Conservation (phyloP, 352 stramenopile genomes). For the Peronospora belbahrii region DNA sequence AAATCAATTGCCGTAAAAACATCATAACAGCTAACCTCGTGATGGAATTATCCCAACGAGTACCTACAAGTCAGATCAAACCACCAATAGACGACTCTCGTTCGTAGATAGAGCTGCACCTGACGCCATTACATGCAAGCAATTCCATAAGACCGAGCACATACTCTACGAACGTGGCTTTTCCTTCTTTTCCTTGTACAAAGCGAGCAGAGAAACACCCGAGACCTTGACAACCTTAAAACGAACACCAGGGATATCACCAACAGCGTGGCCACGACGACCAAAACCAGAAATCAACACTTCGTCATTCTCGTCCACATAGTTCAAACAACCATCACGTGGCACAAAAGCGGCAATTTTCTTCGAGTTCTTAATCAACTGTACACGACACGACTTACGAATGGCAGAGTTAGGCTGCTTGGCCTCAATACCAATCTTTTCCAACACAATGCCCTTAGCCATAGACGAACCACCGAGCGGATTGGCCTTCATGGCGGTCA, state of each 20-base stretch:
- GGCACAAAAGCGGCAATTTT: constrained; percentile 99
- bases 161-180: constrained; percentile 96
- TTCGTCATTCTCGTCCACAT: constrained; percentile 99
- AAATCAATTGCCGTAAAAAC: constrained; percentile 14
- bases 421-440: constrained; percentile 99
- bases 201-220: constrained; percentile 96
- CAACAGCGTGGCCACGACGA: constrained; percentile 97
- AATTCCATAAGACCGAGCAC: constrained; percentile 9
- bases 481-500: constrained; percentile 99
- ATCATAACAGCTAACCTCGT: constrained; percentile 3
- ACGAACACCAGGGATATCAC: constrained; percentile 99
- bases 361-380: constrained; percentile 99
- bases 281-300: constrained; percentile 99
- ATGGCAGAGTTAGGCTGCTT: constrained; percentile 99
- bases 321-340: constrained; percentile 99
- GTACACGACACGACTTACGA: constrained; percentile 99
- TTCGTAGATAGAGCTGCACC: neutral
- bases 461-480: constrained; percentile 99
- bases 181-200: constrained; percentile 99
- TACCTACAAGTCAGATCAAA: neutral
- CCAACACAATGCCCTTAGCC: constrained; percentile 99
- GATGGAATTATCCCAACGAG: neutral
- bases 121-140: constrained; percentile 3
- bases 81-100: neutral
- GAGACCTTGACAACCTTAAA: constrained; percentile 99